phyloP scores from a whole-genome alignment of 345 rosid species.

The Euclidium syriacum region DNA sequence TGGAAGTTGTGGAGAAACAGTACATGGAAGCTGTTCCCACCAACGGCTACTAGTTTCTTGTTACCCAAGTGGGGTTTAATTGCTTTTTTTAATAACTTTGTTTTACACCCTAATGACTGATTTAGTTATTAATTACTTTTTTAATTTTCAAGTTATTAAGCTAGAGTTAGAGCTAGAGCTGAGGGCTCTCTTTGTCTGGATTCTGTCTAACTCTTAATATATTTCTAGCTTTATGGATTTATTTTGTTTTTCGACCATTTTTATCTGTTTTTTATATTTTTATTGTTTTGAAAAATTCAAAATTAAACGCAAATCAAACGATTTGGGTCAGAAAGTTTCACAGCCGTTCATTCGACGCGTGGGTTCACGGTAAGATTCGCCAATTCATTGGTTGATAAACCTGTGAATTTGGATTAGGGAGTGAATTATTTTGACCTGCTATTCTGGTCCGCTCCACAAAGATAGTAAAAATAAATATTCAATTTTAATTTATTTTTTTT shows the following conservation, averaged over 20 bases:
- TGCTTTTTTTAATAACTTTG: constrained; percentile 3
- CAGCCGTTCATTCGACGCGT: too few species aligned
- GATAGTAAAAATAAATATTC: too few species aligned
- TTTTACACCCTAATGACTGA: constrained; percentile 11
- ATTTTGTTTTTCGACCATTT: not conserved
- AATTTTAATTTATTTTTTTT: too few species aligned
- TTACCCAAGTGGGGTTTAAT: not conserved
- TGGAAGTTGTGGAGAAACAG: constrained; percentile 63
- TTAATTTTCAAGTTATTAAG: constrained; percentile 8
- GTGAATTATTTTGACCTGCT: too few species aligned
- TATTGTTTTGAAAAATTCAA: too few species aligned
- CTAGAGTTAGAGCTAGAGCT: not conserved
- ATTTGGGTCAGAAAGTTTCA: too few species aligned
- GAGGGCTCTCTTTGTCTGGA: constrained; percentile 11
- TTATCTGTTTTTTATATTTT: not conserved
- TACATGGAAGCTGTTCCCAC: constrained; percentile 42
- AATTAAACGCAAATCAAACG: too few species aligned
- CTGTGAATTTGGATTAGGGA: too few species aligned
- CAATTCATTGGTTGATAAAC: too few species aligned
- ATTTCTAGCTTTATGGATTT: constrained; percentile 12
- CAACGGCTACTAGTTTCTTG: constrained; percentile 28
- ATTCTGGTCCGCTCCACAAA: too few species aligned
- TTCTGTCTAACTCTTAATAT: constrained; percentile 20
- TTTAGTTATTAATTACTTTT: constrained; percentile 10
- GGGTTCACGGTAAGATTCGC: too few species aligned